phyloP scores from a whole-genome alignment of 176 grass and related monocot genomes.

The Thinopyrum elongatum region DNA sequence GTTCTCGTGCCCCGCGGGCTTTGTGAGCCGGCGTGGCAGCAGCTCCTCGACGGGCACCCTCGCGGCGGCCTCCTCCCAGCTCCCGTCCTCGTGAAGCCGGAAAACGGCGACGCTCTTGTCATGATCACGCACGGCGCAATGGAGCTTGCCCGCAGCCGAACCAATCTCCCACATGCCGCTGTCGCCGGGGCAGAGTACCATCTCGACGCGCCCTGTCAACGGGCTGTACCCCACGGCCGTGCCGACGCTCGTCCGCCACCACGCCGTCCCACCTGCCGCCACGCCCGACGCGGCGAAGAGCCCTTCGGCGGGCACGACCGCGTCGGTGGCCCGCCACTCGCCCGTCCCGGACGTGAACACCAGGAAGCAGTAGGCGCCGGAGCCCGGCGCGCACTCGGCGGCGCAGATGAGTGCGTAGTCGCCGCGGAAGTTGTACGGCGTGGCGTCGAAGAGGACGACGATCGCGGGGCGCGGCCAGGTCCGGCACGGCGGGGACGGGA shows the following conservation, averaged over 20 bases:
- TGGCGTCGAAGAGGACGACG: slow-evolving; percentile 48
- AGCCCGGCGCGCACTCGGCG: not conserved
- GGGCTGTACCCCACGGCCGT: slow-evolving; percentile 43
- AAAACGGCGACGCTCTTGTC: not conserved
- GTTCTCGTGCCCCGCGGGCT: not conserved
- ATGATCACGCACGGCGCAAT: slow-evolving; percentile 1
- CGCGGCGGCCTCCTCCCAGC: slow-evolving; percentile 23
- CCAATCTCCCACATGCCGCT: slow-evolving; percentile 46
- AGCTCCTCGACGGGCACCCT: slow-evolving; percentile 14
- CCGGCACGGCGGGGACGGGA: slow-evolving; percentile 27
- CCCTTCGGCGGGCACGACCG: slow-evolving; percentile 18
- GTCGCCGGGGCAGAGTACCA: not conserved
- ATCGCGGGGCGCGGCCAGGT: slow-evolving; percentile 35
- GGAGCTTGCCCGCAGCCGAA: slow-evolving; percentile 3
- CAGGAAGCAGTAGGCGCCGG: slow-evolving; percentile 39
- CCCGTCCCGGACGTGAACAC: slow-evolving; percentile 38
- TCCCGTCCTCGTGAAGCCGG: not conserved
- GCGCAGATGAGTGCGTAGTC: slow-evolving; percentile 58
- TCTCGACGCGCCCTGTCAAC: not conserved
- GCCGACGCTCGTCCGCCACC: slow-evolving; percentile 52
- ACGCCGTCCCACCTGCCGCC: slow-evolving; percentile 24
- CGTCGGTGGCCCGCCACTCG: slow-evolving; percentile 38
- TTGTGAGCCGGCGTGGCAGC: not conserved
- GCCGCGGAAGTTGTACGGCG: slow-evolving; percentile 40
- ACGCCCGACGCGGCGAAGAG: slow-evolving; percentile 40